phyloP scores from a whole-genome alignment of 805 yeast genomes.

The Vanderwaltozyma tropicalis region DNA sequence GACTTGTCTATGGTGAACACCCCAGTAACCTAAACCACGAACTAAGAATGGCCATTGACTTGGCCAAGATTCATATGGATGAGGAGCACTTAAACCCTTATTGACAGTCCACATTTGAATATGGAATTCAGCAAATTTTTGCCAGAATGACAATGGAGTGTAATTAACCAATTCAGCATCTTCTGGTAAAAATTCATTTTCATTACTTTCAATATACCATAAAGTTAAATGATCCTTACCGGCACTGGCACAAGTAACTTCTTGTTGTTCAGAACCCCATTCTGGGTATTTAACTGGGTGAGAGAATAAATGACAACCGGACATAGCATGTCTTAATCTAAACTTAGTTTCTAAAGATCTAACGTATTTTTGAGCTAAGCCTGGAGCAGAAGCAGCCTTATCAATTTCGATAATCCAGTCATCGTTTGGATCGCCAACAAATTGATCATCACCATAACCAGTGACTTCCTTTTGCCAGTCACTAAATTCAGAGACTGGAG shows the following conservation, averaged over 20 bases:
- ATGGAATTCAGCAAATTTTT: constrained; percentile 58
- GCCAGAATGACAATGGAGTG: constrained; percentile 41
- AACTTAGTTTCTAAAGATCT: constrained; percentile 61
- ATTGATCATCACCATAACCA: constrained; percentile 66
- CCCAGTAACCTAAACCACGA: constrained; percentile 80
- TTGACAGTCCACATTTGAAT: constrained; percentile 70
- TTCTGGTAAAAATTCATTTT: constrained; percentile 36
- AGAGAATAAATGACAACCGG: constrained; percentile 70
- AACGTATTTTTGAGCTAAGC: constrained; percentile 44
- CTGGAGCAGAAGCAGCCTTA: constrained; percentile 37
- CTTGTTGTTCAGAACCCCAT: constrained; percentile 81
- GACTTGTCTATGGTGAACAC: constrained; percentile 40
- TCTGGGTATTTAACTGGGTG: constrained; percentile 64
- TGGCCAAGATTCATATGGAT: constrained; percentile 63
- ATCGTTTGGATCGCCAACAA: constrained; percentile 76
- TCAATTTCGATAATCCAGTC: constrained; percentile 72
- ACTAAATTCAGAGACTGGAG: constrained; percentile 53
- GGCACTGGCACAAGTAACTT: constrained; percentile 68
- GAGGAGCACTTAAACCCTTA: constrained; percentile 57
- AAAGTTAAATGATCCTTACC: constrained; percentile 50
- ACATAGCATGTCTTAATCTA: constrained; percentile 68
- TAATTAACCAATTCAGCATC: constrained; percentile 45
- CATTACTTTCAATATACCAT: constrained; percentile 70
- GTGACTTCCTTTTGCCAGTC: constrained; percentile 84
- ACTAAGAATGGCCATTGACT: constrained; percentile 61